Conservation (phyloP, 192 early-diverging fungal genomes). For the Podila verticillata region DNA sequence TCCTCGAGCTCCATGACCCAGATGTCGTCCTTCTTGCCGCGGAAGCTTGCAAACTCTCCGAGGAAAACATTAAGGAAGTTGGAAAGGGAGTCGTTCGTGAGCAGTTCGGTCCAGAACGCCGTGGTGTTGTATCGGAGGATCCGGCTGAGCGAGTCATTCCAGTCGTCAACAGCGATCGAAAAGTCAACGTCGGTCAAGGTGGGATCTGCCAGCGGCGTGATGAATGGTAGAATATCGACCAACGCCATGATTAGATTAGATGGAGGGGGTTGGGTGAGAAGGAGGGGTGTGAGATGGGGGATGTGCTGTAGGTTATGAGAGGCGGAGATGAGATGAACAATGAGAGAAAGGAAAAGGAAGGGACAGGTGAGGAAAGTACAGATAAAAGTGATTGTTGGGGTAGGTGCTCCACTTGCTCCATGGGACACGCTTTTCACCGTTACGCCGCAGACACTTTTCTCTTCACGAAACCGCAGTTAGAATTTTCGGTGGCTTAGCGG, state of each 20-base stretch:
- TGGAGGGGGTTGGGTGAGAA: not conserved
- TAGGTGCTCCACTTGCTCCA: not conserved
- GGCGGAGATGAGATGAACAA: constrained; percentile 2
- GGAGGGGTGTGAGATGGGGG: no score
- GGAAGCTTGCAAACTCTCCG: constrained; percentile 45
- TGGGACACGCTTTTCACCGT: not conserved
- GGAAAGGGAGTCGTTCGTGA: constrained; percentile 21
- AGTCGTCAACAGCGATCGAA: constrained; percentile 43
- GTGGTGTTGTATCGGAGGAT: constrained; percentile 34
- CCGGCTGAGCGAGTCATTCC: constrained; percentile 43
- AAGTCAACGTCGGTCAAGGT: constrained; percentile 44
- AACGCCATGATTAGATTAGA: not conserved
- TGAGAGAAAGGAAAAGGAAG: not conserved
- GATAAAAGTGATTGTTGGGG: not conserved
- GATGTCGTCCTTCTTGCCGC: constrained; percentile 24
- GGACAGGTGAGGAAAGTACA: not conserved
- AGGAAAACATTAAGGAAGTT: constrained; percentile 48
- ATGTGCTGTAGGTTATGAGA: not conserved
- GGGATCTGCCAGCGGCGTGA: constrained; percentile 30
- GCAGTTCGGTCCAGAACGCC: constrained; percentile 31
- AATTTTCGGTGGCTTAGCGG: not conserved
- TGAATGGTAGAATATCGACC: constrained; percentile 39
- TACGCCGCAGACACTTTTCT: not conserved
- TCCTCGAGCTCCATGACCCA: constrained; percentile 41
- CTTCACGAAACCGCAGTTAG: not conserved